phyloP scores from a whole-genome alignment of 495 filamentous ascomycete species.

The Penicillium nucicola region DNA sequence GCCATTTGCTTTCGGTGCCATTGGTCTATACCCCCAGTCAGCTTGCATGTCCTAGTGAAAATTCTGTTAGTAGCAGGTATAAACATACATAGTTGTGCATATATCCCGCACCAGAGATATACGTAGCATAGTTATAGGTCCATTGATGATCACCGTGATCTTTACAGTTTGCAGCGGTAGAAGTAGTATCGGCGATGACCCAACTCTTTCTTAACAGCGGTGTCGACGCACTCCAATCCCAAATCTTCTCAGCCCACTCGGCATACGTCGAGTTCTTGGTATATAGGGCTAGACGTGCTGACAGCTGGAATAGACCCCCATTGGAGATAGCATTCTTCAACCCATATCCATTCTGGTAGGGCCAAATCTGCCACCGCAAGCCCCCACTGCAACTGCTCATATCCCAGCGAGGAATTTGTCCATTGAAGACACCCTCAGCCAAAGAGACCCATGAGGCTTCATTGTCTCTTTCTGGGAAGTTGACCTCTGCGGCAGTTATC shows the following conservation, averaged over 20 bases:
- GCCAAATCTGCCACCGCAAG: conserved; percentile 76
- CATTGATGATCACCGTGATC: conserved; percentile 60
- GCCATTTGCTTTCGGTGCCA: conserved; percentile 45
- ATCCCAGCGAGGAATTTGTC: conserved; percentile 62
- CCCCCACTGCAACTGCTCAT: conserved; percentile 63
- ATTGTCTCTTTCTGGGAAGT: conserved; percentile 58
- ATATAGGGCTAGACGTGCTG: conserved; percentile 64
- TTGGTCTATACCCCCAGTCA: conserved; percentile 29
- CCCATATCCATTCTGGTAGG: conserved; percentile 71
- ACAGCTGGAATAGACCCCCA: conserved; percentile 73
- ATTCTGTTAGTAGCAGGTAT: background rate
- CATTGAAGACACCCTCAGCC: conserved; percentile 55
- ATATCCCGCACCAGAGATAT: conserved; percentile 63
- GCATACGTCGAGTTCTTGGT: conserved; percentile 72
- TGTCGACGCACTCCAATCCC: conserved; percentile 57
- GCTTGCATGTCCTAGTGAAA: background rate
- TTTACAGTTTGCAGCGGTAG: conserved; percentile 50
- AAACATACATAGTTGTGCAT: conserved; percentile 64
- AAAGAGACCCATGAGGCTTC: conserved; percentile 63
- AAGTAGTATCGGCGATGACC: conserved; percentile 62
- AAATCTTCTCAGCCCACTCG: conserved; percentile 66
- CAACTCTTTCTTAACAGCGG: conserved; percentile 50
- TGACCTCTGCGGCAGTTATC: conserved; percentile 66
- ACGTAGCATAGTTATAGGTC: conserved; percentile 71
- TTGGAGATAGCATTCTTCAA: conserved; percentile 76